Evolutionary conservation across 169 alveolate species (phyloP), one percentile per base, ranked within the genome.

Genomic region (Sarcocystis neurona): DNA sequence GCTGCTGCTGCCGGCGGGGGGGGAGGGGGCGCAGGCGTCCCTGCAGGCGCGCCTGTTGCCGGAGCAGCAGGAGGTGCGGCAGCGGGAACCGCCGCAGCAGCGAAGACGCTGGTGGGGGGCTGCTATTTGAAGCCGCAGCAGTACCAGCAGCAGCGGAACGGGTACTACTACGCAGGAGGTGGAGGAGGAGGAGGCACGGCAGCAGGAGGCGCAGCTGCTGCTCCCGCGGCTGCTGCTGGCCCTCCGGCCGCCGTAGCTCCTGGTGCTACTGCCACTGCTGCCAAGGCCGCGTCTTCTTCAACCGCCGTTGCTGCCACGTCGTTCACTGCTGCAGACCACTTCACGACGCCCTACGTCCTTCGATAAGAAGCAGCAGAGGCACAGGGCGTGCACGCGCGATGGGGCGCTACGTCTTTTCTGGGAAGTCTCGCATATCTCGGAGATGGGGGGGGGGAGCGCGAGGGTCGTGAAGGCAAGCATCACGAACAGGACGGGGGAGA

Each of bases 21-120:
- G 97, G 12, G 95, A 95, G 46, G 96, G 96, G 4, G 96, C 96
- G 20, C 79, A 93, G 48, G 87, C 92, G 8, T 96, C 97, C 1
- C 88, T 94, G 46, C 94, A 95, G 12, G 97, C 96, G 30, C 97
- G 97, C 32, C 79, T 95, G 86, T n/a, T n/a, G n/a, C n/a, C n/a
- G n/a, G n/a, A n/a, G n/a, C n/a, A n/a, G n/a, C n/a, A n/a, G n/a
- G n/a, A n/a, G n/a, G n/a, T n/a, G n/a, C n/a, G n/a, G n/a, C n/a
- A n/a, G n/a, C n/a, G n/a, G n/a, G n/a, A n/a, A n/a, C n/a, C n/a
- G n/a, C n/a, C n/a, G n/a, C n/a, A n/a, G n/a, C n/a, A n/a, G n/a
- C n/a, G n/a, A n/a, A n/a, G n/a, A n/a, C n/a, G n/a, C n/a, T n/a
- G n/a, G n/a, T n/a, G n/a, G n/a, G n/a, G n/a, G n/a, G n/a, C n/a